Percentiles rank a stretch among this genome's conserved stretches.
Evolutionary conservation across 2,329 filamentous ascomycete genomes (phyloP).

Genomic region (Pyricularia grisea): DNA sequence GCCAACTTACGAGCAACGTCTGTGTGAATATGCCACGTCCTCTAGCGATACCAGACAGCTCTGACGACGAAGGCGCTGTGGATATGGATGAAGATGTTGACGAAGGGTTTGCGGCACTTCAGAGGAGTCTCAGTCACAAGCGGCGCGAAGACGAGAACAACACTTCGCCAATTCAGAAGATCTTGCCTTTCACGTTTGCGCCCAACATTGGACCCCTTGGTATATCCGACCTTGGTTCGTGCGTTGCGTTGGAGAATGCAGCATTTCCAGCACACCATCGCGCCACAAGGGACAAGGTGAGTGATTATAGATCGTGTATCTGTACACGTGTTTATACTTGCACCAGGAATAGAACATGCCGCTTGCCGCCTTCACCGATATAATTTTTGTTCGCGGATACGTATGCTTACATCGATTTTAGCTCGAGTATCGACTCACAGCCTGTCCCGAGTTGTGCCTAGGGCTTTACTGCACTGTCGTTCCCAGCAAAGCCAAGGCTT

Average conservation of each 20-base stretch:
- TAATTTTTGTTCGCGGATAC: not conserved
- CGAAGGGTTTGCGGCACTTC: conserved; percentile 20
- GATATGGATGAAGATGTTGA: conserved; percentile 19
- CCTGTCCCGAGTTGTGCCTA: conserved; percentile 66
- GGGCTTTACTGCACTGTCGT: conserved; percentile 67
- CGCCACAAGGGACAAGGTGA: conserved; percentile 44
- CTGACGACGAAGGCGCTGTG: conserved; percentile 11
- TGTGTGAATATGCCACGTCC: not conserved
- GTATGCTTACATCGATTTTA: conserved; percentile 21
- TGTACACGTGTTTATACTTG: not conserved
- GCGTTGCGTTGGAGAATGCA: conserved; percentile 43
- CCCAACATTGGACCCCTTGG: conserved; percentile 69
- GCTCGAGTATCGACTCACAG: conserved; percentile 68
- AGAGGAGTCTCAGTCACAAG: conserved; percentile 29
- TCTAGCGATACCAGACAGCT: not conserved
- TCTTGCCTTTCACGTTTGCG: conserved; percentile 51
- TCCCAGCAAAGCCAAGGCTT: conserved; percentile 33
- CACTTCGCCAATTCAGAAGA: conserved; percentile 25
- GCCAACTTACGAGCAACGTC: not conserved
- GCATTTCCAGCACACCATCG: conserved; percentile 42
- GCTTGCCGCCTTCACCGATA: not conserved
- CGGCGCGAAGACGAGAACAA: conserved; percentile 23
- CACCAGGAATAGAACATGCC: not conserved
- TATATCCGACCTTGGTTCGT: conserved; percentile 52
- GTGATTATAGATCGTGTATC: conserved; percentile 9